Base-by-base conservation (phyloP, 169 alveolate species). In the Eimeria praecox region DNA sequence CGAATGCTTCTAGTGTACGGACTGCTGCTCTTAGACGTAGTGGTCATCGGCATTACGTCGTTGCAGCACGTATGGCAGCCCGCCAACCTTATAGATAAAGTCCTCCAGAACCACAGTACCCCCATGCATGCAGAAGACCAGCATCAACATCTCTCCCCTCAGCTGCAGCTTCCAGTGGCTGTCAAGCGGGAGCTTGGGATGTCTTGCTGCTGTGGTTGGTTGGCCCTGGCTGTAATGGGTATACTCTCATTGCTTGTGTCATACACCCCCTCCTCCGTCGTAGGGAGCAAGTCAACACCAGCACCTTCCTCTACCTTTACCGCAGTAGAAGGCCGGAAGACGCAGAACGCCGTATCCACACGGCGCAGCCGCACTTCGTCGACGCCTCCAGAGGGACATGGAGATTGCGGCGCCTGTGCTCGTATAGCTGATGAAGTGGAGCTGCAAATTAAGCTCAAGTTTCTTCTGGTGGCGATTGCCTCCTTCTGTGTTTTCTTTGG, bases 141-240 rank as follows among this genome's bases (percentile, higher is more conserved):
- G 75, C 73, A 82, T 35, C 59, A 18, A 1, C 71, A 8, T n/a
- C 91, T 49, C 49, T 44, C 66, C 14, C 91, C 64, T 1, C 66
- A 30, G 56, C 86, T n/a, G 71, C 92, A 71, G 30, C 87, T 92
- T 5, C 96, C 96, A 12, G 92, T 78, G 27, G 89, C 96, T 62
- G 87, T 92, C 4, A 92, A 92, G 77, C 42, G 96, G 56, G 96
- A 92, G 42, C 96, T 92, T 4, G 96, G 96, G n/a, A 49, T 92
- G 86, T 78, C 96, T 30, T 92, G 96, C 78, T 87, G 89, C 88
- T 92, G 96, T 59, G 96, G 96, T 33, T 92, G 96, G 96, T 75
- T 87, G 33, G 96, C 96, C 38, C 64, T 92, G 14, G 93, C 89
- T 6, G 96, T 92, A 8, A 56, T 92, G 88, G 96, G 96, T 18